Base-by-base conservation (phyloP, 495 filamentous ascomycete species). In the Hypomontagnella submonticulosa region DNA sequence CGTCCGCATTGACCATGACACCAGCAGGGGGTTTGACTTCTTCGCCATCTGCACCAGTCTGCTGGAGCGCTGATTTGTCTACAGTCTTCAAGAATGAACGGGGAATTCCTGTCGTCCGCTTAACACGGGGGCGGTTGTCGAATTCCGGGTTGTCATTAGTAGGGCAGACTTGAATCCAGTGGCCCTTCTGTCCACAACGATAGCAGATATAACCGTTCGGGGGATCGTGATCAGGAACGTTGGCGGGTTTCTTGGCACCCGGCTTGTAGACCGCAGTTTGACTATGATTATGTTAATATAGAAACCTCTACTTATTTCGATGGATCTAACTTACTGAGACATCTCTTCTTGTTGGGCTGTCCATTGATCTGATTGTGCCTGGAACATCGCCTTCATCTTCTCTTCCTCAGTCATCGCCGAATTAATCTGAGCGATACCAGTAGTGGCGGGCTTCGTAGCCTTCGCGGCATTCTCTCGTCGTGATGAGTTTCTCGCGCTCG, bases 81-180 rank as follows among this genome's bases (percentile, higher is more conserved):
- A 99, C 88, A 19, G 90, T 95, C 75, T 92, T 95, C 52, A 98
- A 83, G 70, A 97, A 92, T 3, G 93, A 96, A 61, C 90, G 86
- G 16, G 95, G 95, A 61, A 99, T 98, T 55, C 95, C 95, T 12
- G 95, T 98, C 10, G 96, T 97, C 48, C 95, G 87, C 81, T 96
- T 97, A 47, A 98, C 89, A 46, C 92, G 87, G 46, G 92, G 92
- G 27, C 90, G 89, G 61, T 91, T 90, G 76, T 98, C 94, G 71
- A 90, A 98, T 41, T 92, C 92, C 2, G 96, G 94, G 69, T 99
- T 94, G 74, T 96, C 91, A 73, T 99, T 99, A 12, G 95, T 99
- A 13, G 95, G 95, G 64, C 95, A 99, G 9, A 88, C 86, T 78
- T 97, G 92, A 54, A 99, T 99, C 93, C 94, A 98, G 75, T 99